These are phyloP conservation scores for Ammopiptanthus mongolicus DNA, from an alignment of 306 rosid species.

Conservation along the genomic window DNA sequence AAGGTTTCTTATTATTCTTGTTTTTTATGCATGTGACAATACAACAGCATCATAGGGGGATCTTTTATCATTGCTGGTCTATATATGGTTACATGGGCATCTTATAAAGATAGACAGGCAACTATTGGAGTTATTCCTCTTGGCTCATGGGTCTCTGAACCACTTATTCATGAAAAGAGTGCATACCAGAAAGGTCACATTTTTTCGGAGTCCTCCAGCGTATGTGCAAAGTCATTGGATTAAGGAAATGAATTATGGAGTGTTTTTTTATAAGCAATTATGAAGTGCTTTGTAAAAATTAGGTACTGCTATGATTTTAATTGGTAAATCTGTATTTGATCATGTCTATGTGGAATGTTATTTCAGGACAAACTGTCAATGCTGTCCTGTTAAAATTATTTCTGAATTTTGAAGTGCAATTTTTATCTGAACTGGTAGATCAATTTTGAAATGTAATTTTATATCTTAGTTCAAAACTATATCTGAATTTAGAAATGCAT, in stretches of 20 bases:
- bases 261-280: too few species aligned
- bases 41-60: constrained; percentile 75
- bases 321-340: neutral
- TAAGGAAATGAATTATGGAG: constrained; percentile 27
- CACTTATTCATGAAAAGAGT: constrained; percentile 48
- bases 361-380: neutral
- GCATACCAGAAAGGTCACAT: constrained; percentile 20
- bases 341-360: neutral
- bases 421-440: neutral
- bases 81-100: constrained; percentile 80
- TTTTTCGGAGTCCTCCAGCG: constrained; percentile 13
- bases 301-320: neutral
- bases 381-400: neutral
- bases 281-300: constrained; percentile 13
- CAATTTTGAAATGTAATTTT: neutral
- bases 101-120: constrained; percentile 56
- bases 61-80: constrained; percentile 71
- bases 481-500: neutral
- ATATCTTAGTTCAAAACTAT: neutral
- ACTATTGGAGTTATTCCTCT: constrained; percentile 28
- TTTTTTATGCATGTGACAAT: constrained; percentile 25
- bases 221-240: constrained; percentile 44
- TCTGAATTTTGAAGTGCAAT: neutral
- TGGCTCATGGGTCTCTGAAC: constrained; percentile 45
- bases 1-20: constrained; percentile 27